phyloP scores from a whole-genome alignment of 768 basidiomycete genomes.

The Coprinopsis cinerea region DNA sequence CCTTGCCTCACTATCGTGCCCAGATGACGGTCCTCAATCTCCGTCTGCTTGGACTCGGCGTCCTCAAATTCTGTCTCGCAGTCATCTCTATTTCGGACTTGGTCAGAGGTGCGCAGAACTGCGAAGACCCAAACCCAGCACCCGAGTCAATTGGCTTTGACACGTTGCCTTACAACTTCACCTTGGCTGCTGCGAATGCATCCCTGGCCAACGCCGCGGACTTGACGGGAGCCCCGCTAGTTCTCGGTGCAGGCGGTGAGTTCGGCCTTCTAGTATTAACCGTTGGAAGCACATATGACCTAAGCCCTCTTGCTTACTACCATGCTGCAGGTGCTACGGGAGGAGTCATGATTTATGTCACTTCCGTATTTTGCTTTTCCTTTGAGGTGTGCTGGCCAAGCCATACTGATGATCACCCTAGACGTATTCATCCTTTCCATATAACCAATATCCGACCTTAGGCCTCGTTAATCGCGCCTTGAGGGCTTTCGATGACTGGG shows the following conservation, averaged over 20 bases:
- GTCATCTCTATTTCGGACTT: too few relatives aligned
- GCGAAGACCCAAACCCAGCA: neutral
- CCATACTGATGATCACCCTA: slow-evolving; percentile 15
- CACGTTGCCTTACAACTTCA: slow-evolving; percentile 35
- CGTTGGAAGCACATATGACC: neutral
- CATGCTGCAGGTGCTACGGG: slow-evolving; percentile 25
- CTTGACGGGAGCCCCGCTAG: slow-evolving; percentile 40
- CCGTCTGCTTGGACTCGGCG: neutral
- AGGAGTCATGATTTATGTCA: slow-evolving; percentile 35
- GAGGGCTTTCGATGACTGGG: slow-evolving; percentile 28
- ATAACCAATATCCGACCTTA: slow-evolving; percentile 40
- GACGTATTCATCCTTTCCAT: slow-evolving; percentile 47
- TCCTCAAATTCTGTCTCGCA: neutral
- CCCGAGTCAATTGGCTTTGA: neutral
- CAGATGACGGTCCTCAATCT: neutral
- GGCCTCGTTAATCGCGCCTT: slow-evolving; percentile 33
- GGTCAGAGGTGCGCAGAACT: too few relatives aligned
- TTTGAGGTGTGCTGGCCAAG: neutral
- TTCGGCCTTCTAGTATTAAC: neutral
- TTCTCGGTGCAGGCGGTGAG: slow-evolving; percentile 35
- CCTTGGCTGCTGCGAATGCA: slow-evolving; percentile 38
- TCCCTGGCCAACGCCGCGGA: slow-evolving; percentile 38
- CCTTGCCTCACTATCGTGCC: too few relatives aligned
- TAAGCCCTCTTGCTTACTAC: neutral
- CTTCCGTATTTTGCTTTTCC: slow-evolving; percentile 28